These are phyloP conservation scores for Castanea mollissima DNA, from an alignment of 306 rosid genomes.

Conservation along the genomic window DNA sequence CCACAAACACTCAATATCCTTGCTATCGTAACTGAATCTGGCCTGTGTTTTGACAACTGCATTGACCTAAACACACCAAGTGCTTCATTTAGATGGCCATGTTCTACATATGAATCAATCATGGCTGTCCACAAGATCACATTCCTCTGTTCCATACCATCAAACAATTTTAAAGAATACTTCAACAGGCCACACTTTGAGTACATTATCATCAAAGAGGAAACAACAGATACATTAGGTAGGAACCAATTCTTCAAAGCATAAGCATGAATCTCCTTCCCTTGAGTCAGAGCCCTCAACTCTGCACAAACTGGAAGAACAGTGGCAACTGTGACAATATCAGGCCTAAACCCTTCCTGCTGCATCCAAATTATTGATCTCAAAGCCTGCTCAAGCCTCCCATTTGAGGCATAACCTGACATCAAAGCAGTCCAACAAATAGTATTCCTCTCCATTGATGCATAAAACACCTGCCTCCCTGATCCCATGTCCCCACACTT, in stretches of 20 bases:
- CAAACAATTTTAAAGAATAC: slow-evolving; percentile 51
- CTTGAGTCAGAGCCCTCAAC: slow-evolving; percentile 55
- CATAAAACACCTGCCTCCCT: slow-evolving; percentile 63
- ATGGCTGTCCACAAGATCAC: slow-evolving; percentile 78
- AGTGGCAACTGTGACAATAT: slow-evolving; percentile 67
- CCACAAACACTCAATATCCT: slow-evolving; percentile 59
- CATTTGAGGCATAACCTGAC: slow-evolving; percentile 69
- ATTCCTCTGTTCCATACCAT: slow-evolving; percentile 51
- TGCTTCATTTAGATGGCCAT: slow-evolving; percentile 44
- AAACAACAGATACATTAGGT: slow-evolving; percentile 61
- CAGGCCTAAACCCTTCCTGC: slow-evolving; percentile 87
- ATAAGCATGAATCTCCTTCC: slow-evolving; percentile 81
- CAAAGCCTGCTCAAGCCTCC: slow-evolving; percentile 74
- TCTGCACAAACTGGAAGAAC: slow-evolving; percentile 73
- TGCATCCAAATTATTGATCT: slow-evolving; percentile 85
- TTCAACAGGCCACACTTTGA: slow-evolving; percentile 60
- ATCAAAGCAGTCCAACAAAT: slow-evolving; percentile 86
- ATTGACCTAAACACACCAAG: slow-evolving; percentile 57
- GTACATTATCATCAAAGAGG: slow-evolving; percentile 76
- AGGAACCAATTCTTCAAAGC: slow-evolving; percentile 68
- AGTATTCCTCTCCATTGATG: slow-evolving; percentile 60
- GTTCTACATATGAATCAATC: slow-evolving; percentile 62
- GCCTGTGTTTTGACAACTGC: slow-evolving; percentile 64
- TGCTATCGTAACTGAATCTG: slow-evolving; percentile 61
- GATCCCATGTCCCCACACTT: slow-evolving; percentile 73